A percentile compares a stretch with the other conserved stretches of the same genome.
phyloP scores from a whole-genome alignment of 257 asterid species.

The Ehretia macrophylla region DNA sequence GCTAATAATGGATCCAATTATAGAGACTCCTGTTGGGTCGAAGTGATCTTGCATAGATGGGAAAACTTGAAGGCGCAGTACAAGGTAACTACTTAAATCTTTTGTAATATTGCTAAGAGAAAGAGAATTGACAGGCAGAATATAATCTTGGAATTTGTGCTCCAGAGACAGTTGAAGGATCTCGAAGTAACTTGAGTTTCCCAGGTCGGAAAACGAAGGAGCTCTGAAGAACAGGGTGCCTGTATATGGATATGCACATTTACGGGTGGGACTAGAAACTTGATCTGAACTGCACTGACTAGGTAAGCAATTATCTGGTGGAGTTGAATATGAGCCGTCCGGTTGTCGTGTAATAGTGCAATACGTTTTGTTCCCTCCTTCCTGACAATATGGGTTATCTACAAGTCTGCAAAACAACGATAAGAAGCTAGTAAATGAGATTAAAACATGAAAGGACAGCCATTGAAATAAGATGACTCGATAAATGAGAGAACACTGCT shows the following conservation, averaged over 20 bases:
- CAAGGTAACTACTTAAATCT: conserved; percentile 42
- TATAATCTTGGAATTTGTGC: conserved; percentile 29
- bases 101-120: conserved; percentile 52
- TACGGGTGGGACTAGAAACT: too few relatives aligned
- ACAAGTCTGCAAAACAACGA: too few relatives aligned
- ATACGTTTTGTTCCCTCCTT: too few relatives aligned
- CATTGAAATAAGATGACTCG: neutral
- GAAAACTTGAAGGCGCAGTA: conserved; percentile 45
- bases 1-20: conserved; percentile 57
- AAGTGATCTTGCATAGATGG: conserved; percentile 51
- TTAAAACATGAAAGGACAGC: neutral
- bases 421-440: conserved; percentile 8
- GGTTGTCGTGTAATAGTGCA: too few relatives aligned
- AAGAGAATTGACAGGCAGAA: conserved; percentile 71
- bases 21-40: conserved; percentile 47
- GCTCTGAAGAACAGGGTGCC: too few relatives aligned
- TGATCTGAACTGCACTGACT: too few relatives aligned
- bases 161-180: conserved; percentile 37
- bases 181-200: conserved; percentile 20
- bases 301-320: too few relatives aligned
- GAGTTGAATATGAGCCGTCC: too few relatives aligned
- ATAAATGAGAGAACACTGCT: conserved; percentile 10
- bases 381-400: too few relatives aligned
- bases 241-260: too few relatives aligned
- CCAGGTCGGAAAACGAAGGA: too few relatives aligned